phyloP scores from a whole-genome alignment of 1,284 basidiomycete species.

The Malassezia furfur region DNA sequence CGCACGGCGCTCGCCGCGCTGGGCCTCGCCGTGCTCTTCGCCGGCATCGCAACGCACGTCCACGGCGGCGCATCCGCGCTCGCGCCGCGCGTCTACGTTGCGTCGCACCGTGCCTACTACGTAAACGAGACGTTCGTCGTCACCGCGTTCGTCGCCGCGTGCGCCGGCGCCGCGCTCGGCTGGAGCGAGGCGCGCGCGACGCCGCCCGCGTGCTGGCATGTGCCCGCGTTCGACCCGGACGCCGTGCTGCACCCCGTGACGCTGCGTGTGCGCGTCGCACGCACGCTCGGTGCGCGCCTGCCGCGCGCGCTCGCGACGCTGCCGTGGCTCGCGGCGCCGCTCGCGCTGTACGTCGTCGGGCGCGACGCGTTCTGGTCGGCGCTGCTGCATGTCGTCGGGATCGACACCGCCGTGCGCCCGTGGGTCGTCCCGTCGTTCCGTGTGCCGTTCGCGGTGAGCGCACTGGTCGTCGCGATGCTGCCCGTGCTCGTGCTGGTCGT shows the following conservation, averaged over 20 bases:
- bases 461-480: constrained; percentile 15
- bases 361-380: constrained; percentile 27
- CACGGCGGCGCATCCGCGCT: background rate
- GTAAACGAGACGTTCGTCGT: constrained; percentile 32
- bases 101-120: constrained; percentile 28
- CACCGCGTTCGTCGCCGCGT: constrained; percentile 11
- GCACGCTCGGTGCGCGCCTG: constrained; percentile 18
- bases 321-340: background rate
- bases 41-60: constrained; percentile 4
- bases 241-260: background rate
- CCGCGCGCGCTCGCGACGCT: constrained; percentile 7
- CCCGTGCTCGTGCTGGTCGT: constrained; percentile 18
- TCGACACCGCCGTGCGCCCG: constrained; percentile 20
- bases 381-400: constrained; percentile 24
- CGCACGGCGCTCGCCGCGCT: constrained; percentile 17
- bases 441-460: constrained; percentile 15
- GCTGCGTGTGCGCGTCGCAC: constrained; percentile 17
- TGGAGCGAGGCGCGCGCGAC: constrained; percentile 15
- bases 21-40: constrained; percentile 17
- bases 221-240: constrained; percentile 19
- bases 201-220: constrained; percentile 11
- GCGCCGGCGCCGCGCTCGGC: constrained; percentile 20
- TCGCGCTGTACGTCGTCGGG: constrained; percentile 17
- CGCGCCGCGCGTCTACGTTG: constrained; percentile 24
- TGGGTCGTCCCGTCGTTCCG: constrained; percentile 33